These are phyloP conservation scores for Dicorynia guianensis DNA, from an alignment of 306 rosid genomes.

Conservation along the genomic window DNA sequence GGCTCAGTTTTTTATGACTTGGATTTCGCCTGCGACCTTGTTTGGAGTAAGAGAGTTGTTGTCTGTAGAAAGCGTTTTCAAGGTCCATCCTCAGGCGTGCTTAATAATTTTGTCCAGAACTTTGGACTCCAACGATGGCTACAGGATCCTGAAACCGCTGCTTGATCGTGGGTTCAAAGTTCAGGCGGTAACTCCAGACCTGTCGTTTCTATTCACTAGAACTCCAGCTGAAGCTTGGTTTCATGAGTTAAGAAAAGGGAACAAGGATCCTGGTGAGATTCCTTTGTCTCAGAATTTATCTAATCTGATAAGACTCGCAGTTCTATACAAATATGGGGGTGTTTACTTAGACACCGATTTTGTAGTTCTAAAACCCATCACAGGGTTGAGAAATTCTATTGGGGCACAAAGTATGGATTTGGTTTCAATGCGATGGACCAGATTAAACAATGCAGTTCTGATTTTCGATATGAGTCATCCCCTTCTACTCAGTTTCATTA, in stretches of 20 bases:
- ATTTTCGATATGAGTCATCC: constrained; percentile 83
- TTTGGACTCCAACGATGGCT: constrained; percentile 59
- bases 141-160: constrained; percentile 63
- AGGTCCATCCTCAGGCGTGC: constrained; percentile 71
- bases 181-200: constrained; percentile 65
- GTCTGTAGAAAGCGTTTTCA: constrained; percentile 66
- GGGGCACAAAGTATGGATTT: constrained; percentile 75
- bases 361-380: constrained; percentile 59
- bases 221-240: constrained; percentile 78
- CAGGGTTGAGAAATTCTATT: constrained; percentile 65
- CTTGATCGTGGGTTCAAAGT: constrained; percentile 65
- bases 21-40: constrained; percentile 55
- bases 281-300: constrained; percentile 79
- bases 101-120: constrained; percentile 70
- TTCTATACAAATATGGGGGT: constrained; percentile 79
- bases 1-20: constrained; percentile 68
- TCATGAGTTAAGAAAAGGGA: constrained; percentile 59
- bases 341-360: constrained; percentile 78
- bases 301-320: constrained; percentile 70
- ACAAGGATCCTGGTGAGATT: constrained; percentile 84
- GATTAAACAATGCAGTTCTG: constrained; percentile 80
- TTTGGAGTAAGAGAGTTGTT: constrained; percentile 60
- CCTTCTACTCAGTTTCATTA: constrained; percentile 67
- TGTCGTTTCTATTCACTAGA: constrained; percentile 61
- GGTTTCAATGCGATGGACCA: constrained; percentile 63